Conservation (phyloP, 306 rosid genomes). For the Ochetophila trinervis region DNA sequence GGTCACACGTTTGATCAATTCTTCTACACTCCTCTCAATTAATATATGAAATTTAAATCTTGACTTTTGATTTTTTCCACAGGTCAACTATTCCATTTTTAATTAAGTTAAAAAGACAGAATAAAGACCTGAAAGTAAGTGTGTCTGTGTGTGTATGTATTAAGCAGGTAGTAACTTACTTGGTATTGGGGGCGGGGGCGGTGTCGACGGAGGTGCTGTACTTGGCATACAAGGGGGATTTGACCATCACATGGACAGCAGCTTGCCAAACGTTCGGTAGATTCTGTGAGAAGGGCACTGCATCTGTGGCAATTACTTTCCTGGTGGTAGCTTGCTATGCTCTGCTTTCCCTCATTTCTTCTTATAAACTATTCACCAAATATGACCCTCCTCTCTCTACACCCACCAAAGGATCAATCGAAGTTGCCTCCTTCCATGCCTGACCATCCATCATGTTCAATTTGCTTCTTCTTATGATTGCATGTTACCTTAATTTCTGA, state of each 20-base stretch:
- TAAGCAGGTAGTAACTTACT: conserved; percentile 55
- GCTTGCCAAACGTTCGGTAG: conserved; percentile 58
- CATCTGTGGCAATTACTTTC: conserved; percentile 56
- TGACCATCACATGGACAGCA: conserved; percentile 55
- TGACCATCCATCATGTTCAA: neutral
- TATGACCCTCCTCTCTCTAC: conserved; percentile 45
- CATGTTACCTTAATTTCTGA: too few relatives aligned
- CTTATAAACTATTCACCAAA: conserved; percentile 74
- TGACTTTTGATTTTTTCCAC: too few relatives aligned
- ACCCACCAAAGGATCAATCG: conserved; percentile 33
- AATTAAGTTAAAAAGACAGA: too few relatives aligned
- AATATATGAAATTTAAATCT: too few relatives aligned
- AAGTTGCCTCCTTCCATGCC: conserved; percentile 43
- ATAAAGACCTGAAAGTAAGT: too few relatives aligned
- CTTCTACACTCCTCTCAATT: too few relatives aligned
- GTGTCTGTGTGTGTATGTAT: neutral
- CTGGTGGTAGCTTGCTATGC: conserved; percentile 52
- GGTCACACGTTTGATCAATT: conserved; percentile 31
- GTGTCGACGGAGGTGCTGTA: conserved; percentile 62
- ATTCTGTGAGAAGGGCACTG: conserved; percentile 64
- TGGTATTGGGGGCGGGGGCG: conserved; percentile 67
- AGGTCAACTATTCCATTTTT: too few relatives aligned
- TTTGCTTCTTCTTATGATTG: neutral
- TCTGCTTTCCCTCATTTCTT: conserved; percentile 62
- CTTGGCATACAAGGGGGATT: conserved; percentile 68